Evolutionary conservation across 164 flowering plant genomes (phyloP), one percentile per base, ranked within the genome.

Genomic region (Vitis rotundifolia): DNA sequence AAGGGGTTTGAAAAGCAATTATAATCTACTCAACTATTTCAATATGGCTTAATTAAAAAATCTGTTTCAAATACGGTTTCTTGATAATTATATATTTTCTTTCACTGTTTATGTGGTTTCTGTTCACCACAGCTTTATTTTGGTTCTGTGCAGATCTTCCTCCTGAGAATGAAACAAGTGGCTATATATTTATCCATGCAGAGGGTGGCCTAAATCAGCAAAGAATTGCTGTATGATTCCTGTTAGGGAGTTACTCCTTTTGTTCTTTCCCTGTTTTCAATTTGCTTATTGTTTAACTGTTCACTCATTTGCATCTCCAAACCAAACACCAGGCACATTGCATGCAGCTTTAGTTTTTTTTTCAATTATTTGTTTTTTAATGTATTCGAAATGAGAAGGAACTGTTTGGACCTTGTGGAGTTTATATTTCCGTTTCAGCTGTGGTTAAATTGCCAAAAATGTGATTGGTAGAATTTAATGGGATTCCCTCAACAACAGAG

Each of bases 131-230:
- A 11, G 13, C 50, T 9, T 55, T 50, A 31, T 59, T 73, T 71
- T 13, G 73, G 12, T 31, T 59, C 50, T 72, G 14, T 81, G 81
- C 92, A 93, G 99, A 84, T 83, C 82, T 89, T 80, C 97, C 93
- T 68, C 82, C 85, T 29, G 98, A 86, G 79, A 93, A 95, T 86
- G 97, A 88, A 81, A 95, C 98, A 66, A 91, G 69, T 73, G 99
- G 99, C 49, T 95, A 95, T 69, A 82, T 95, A 74, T 91, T 95
- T 74, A 91, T 95, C 61, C 97, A 95, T 80, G 99, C 99, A 2
- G 99, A 95, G 84, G 99, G 99, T 67, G 99, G 99, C 78, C 79
- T 95, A 66, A 95, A 95, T 83, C 99, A 95, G 82, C 99, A 95
- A 78, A 85, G 99, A 70, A 91, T 95, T 74, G 97, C 99, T 66